Percentiles rank a stretch among this genome's conserved stretches.
Evolutionary conservation across 805 yeast genomes (phyloP).

Genomic region (Lipomyces chichibuensis): DNA sequence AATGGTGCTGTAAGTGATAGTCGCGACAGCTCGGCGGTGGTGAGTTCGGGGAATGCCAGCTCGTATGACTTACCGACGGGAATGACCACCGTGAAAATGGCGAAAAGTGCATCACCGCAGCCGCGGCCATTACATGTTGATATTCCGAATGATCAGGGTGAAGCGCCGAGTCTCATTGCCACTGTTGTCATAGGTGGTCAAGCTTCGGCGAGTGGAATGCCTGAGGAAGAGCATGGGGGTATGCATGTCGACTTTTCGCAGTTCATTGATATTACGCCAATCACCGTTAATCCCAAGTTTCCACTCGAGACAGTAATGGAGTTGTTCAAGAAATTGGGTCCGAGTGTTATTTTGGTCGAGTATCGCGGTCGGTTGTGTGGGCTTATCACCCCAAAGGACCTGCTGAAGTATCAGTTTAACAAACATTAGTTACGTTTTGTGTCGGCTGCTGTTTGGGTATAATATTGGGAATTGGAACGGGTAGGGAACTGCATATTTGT

Average conservation of each 20-base stretch:
- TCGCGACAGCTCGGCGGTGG: neutral
- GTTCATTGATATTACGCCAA: conserved; percentile 59
- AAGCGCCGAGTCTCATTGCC: conserved; percentile 3
- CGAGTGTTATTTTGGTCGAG: conserved; percentile 70
- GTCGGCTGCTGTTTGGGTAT: neutral
- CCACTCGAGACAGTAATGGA: conserved; percentile 66
- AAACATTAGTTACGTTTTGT: neutral
- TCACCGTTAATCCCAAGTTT: conserved; percentile 57
- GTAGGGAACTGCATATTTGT: neutral
- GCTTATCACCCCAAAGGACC: conserved; percentile 81
- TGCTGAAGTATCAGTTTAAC: conserved; percentile 54
- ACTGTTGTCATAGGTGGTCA: conserved; percentile 1
- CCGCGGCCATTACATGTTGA: conserved; percentile 1
- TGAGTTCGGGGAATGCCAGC: neutral
- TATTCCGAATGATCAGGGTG: neutral
- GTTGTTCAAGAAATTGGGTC: conserved; percentile 78
- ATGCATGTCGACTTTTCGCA: conserved; percentile 28
- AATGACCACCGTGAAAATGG: neutral
- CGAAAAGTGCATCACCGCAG: neutral
- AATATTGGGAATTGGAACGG: neutral
- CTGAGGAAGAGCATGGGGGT: conserved; percentile 29
- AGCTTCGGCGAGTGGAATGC: conserved; percentile 5
- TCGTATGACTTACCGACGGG: neutral
- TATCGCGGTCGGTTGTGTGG: conserved; percentile 65
- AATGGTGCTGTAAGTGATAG: neutral